Evolutionary conservation across 306 rosid species (phyloP).

Genomic region (Sechiopsis laciniata): DNA sequence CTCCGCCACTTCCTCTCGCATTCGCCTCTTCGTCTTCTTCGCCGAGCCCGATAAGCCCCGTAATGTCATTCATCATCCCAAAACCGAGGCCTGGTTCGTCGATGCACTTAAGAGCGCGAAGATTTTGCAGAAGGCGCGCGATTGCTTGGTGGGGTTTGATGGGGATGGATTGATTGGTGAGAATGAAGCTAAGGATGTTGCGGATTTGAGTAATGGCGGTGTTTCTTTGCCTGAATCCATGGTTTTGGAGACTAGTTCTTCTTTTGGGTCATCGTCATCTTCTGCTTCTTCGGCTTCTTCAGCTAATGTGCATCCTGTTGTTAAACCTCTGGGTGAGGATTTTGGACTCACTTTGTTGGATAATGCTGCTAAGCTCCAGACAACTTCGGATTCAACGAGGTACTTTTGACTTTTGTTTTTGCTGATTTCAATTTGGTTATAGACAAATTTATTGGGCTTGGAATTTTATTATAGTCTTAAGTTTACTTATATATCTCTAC

Average conservation of each 20-base stretch:
- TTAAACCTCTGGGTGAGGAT: constrained; percentile 32
- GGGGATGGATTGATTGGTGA: constrained; percentile 22
- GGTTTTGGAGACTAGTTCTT: constrained; percentile 46
- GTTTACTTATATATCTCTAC: not conserved
- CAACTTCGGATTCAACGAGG: constrained; percentile 32
- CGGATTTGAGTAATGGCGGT: constrained; percentile 16
- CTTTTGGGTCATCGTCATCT: constrained; percentile 57
- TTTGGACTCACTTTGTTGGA: constrained; percentile 26
- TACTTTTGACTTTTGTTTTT: constrained; percentile 17
- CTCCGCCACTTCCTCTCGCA: constrained; percentile 27
- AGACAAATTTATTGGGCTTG: not conserved
- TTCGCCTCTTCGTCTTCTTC: constrained; percentile 45
- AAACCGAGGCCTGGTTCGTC: constrained; percentile 52
- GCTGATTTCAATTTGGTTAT: not conserved
- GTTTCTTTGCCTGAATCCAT: constrained; percentile 35
- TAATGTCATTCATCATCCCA: constrained; percentile 40
- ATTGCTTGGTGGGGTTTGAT: constrained; percentile 27
- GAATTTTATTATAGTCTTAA: not conserved
- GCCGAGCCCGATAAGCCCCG: constrained; percentile 4
- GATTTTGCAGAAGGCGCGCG: constrained; percentile 38
- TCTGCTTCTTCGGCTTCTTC: constrained; percentile 38
- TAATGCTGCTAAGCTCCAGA: constrained; percentile 10
- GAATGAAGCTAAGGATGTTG: constrained; percentile 12
- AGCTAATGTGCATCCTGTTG: constrained; percentile 31
- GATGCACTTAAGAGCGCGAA: constrained; percentile 48